phyloP scores from a whole-genome alignment of 202 grass and related monocot species.

The Setaria viridis region DNA sequence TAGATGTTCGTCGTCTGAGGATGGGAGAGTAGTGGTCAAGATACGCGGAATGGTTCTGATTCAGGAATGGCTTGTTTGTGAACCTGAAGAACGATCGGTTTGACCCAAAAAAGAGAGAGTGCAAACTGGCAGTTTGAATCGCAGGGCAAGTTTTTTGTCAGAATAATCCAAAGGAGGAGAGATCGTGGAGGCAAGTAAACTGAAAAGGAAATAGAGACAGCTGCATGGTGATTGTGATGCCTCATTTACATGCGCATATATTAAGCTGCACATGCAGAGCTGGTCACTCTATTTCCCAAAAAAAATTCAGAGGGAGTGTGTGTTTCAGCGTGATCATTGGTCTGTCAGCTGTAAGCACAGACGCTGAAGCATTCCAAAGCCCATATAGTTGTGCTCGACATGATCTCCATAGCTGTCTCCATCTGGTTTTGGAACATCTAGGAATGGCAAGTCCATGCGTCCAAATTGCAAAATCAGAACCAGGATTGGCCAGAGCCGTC shows the following conservation, averaged over 20 bases:
- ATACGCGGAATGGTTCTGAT: constrained; percentile 24
- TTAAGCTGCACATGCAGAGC: background rate
- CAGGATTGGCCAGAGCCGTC: background rate
- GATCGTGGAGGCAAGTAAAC: constrained; percentile 35
- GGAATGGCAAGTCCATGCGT: constrained; percentile 12
- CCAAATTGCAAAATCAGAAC: background rate
- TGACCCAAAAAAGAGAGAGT: background rate
- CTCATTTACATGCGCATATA: constrained; percentile 9
- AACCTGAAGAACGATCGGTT: constrained; percentile 24
- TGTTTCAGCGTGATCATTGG: background rate
- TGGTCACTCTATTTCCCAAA: background rate
- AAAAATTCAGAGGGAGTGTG: background rate
- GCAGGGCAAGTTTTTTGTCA: background rate
- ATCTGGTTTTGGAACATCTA: constrained; percentile 14
- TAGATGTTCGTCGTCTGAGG: background rate
- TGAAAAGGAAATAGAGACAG: constrained; percentile 19
- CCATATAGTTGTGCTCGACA: constrained; percentile 17
- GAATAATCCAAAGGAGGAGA: constrained; percentile 12
- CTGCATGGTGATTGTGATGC: constrained; percentile 35
- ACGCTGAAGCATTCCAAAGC: constrained; percentile 4
- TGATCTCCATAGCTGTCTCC: constrained; percentile 24
- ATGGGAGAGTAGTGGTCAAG: constrained; percentile 10
- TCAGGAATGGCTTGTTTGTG: background rate
- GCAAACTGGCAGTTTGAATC: background rate
- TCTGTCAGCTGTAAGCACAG: constrained; percentile 2